phyloP scores from a whole-genome alignment of 306 rosid genomes.

The Lagenaria siceraria region DNA sequence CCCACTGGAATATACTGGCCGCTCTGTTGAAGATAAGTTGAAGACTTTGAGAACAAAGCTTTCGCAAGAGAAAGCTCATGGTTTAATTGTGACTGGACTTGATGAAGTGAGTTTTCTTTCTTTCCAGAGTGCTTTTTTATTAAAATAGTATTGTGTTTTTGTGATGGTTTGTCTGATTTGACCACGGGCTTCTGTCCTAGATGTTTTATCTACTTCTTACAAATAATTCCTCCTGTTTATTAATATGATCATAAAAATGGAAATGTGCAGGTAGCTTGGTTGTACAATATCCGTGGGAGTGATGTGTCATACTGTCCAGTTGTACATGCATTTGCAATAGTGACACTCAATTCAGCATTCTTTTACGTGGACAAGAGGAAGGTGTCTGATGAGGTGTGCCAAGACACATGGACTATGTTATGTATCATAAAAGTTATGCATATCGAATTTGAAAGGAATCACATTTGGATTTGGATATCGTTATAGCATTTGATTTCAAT shows the following conservation, averaged over 20 bases:
- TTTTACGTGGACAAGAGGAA: constrained; percentile 69
- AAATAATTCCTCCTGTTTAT: not conserved
- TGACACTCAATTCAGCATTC: constrained; percentile 58
- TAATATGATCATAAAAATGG: not conserved
- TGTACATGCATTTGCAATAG: constrained; percentile 79
- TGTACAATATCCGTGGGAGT: constrained; percentile 85
- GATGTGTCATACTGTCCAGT: constrained; percentile 92
- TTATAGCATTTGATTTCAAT: not conserved
- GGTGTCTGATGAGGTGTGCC: constrained; percentile 78
- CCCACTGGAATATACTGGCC: constrained; percentile 57
- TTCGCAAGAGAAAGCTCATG: constrained; percentile 38
- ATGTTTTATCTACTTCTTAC: constrained; percentile 10
- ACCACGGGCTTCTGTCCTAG: not conserved
- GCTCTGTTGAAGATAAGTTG: constrained; percentile 73
- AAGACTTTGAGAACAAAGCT: constrained; percentile 59
- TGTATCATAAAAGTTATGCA: constrained; percentile 6
- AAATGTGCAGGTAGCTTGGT: constrained; percentile 82
- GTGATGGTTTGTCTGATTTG: constrained; percentile 1
- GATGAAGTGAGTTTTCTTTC: constrained; percentile 54
- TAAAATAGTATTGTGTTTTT: not conserved
- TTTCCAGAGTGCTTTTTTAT: not conserved
- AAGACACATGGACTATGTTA: constrained; percentile 8
- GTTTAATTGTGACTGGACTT: constrained; percentile 63
- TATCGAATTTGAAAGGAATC: not conserved
- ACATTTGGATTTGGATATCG: not conserved